phyloP scores from a whole-genome alignment of 345 rosid genomes.

The Gossypium ekmanianum region DNA sequence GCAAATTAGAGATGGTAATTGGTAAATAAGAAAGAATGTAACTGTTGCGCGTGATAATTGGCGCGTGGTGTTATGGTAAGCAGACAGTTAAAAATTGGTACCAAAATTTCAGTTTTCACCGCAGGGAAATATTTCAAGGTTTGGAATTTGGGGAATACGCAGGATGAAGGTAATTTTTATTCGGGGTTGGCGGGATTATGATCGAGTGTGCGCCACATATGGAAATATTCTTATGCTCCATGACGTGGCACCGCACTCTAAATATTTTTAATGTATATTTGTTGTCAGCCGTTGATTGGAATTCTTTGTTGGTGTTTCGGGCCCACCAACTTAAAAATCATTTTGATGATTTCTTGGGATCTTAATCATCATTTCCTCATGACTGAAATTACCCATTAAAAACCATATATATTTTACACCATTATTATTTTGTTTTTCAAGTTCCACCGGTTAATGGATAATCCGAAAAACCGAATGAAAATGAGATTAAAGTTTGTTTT shows the following conservation, averaged over 20 bases:
- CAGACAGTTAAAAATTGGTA: background rate
- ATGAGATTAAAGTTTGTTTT: no score
- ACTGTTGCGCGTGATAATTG: background rate
- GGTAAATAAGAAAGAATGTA: background rate
- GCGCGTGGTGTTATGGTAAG: background rate
- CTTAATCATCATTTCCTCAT: slow-evolving; percentile 4
- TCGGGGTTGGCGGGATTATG: background rate
- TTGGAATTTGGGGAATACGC: no score
- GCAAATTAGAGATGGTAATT: slow-evolving; percentile 21
- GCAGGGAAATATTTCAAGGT: background rate
- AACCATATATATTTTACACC: background rate
- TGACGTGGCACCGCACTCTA: slow-evolving; percentile 16
- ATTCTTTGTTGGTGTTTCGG: background rate
- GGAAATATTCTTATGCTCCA: slow-evolving; percentile 21
- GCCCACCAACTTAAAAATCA: background rate
- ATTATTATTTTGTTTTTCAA: no score
- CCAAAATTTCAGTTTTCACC: background rate
- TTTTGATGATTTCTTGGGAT: background rate
- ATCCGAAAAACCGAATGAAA: no score
- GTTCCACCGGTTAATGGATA: no score
- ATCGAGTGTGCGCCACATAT: slow-evolving; percentile 1
- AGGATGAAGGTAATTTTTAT: background rate
- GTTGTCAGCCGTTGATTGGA: background rate
- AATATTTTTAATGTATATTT: background rate
- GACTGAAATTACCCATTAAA: background rate